A percentile compares a stretch with the other conserved stretches of the same genome.
These are phyloP conservation scores for Cinchona pubescens DNA, from an alignment of 257 asterid genomes.

Conservation along the genomic window DNA sequence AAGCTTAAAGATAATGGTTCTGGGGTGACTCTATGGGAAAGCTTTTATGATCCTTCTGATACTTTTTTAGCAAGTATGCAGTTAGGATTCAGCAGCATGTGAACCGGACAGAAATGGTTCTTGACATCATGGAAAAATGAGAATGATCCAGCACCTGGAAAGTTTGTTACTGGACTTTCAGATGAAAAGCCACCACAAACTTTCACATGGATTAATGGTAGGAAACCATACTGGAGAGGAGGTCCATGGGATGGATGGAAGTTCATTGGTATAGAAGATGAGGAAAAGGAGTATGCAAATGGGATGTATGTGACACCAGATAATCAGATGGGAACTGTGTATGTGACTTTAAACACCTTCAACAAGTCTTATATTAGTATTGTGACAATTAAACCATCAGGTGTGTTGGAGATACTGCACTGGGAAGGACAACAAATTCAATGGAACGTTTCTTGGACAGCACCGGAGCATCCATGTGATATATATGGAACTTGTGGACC, in stretches of 20 bases:
- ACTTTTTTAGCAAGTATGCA: slow-evolving; percentile 22
- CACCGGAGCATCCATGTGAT: slow-evolving; percentile 17
- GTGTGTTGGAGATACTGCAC: slow-evolving; percentile 6
- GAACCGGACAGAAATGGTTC: slow-evolving; percentile 13
- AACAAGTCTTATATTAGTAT: not conserved
- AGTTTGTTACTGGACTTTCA: slow-evolving; percentile 19
- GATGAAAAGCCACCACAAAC: slow-evolving; percentile 23
- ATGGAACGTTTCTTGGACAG: slow-evolving; percentile 11
- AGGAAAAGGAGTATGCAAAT: slow-evolving; percentile 6
- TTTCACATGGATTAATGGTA: slow-evolving; percentile 21
- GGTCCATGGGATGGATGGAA: slow-evolving; percentile 33
- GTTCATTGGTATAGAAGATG: slow-evolving; percentile 17
- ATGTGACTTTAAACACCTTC: not conserved
- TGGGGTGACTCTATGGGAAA: slow-evolving; percentile 17
- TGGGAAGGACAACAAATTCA: not conserved
- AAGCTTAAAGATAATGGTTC: slow-evolving; percentile 23
- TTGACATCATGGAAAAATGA: slow-evolving; percentile 24
- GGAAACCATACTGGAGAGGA: slow-evolving; percentile 22
- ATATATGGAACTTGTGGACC: slow-evolving; percentile 32
- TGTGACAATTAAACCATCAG: slow-evolving; percentile 7
- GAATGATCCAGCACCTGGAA: slow-evolving; percentile 28
- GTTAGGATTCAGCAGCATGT: slow-evolving; percentile 16
- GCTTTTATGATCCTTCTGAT: slow-evolving; percentile 22
- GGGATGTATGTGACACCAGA: slow-evolving; percentile 16
- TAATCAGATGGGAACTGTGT: slow-evolving; percentile 16